These are phyloP conservation scores for Cyclotella atomus DNA, from an alignment of 108 stramenopile species.

Conservation along the genomic window DNA sequence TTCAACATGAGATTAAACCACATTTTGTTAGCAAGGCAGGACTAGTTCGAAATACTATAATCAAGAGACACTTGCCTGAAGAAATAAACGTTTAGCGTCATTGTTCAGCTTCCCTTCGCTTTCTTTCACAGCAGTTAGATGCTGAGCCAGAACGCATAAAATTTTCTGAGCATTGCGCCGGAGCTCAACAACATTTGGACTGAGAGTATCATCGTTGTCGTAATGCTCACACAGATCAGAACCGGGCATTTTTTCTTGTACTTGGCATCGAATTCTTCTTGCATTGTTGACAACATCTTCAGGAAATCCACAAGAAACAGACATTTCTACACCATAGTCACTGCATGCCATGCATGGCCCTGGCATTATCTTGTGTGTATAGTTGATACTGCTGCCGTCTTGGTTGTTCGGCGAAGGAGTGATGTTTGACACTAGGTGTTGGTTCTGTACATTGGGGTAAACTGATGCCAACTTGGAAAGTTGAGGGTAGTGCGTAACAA, in stretches of 20 bases:
- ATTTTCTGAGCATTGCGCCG: slow-evolving; percentile 50
- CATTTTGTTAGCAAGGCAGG: neutral
- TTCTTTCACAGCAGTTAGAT: slow-evolving; percentile 53
- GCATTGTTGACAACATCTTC: slow-evolving; percentile 56
- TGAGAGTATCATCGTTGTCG: slow-evolving; percentile 9
- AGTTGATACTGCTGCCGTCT: slow-evolving; percentile 56
- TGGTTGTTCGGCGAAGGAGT: slow-evolving; percentile 26
- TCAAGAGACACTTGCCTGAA: no score
- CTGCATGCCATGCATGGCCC: slow-evolving; percentile 70
- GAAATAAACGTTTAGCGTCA: slow-evolving; percentile 48
- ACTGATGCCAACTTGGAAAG: slow-evolving; percentile 66
- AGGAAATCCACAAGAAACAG: slow-evolving; percentile 85
- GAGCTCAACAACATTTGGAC: slow-evolving; percentile 26
- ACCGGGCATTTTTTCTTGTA: slow-evolving; percentile 56
- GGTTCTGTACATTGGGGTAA: slow-evolving; percentile 82
- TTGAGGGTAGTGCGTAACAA: slow-evolving; percentile 90
- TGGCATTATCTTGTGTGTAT: slow-evolving; percentile 77
- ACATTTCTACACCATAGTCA: slow-evolving; percentile 90
- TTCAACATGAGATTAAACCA: neutral
- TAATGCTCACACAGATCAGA: slow-evolving; percentile 40
- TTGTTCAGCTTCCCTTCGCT: slow-evolving; percentile 48
- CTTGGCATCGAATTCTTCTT: slow-evolving; percentile 35
- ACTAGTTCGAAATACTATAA: no score
- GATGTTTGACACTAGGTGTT: slow-evolving; percentile 68
- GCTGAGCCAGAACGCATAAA: slow-evolving; percentile 47